A percentile compares a stretch with the other conserved stretches of the same genome.
These are phyloP conservation scores for sweet orange (Citrus sinensis) DNA, from an alignment of 345 rosid species.

Conservation along the genomic window DVS_A1.0 CM039169.1:17036501-17037000, in stretches of 20 bases:
- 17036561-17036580: neutral
- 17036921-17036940: too few species aligned
- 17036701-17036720: neutral
- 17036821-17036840: too few species aligned
- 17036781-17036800: too few species aligned
- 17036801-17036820: too few species aligned
- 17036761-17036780: too few species aligned
- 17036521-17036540: neutral
- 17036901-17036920: too few species aligned
- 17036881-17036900: too few species aligned
- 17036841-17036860: too few species aligned
- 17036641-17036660: neutral
- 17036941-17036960: fast-evolving
- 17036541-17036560: neutral
- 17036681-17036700: neutral
- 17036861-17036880: too few species aligned
- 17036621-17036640: neutral
- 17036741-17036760: too few species aligned
- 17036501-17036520: neutral
- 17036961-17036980: too few species aligned
- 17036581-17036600: neutral
- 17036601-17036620: neutral
- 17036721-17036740: too few species aligned
- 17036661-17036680: neutral
- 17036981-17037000: neutral